Evolutionary conservation across 768 basidiomycete species (phyloP).

Genomic region (Scleroderma citrinum): DNA sequence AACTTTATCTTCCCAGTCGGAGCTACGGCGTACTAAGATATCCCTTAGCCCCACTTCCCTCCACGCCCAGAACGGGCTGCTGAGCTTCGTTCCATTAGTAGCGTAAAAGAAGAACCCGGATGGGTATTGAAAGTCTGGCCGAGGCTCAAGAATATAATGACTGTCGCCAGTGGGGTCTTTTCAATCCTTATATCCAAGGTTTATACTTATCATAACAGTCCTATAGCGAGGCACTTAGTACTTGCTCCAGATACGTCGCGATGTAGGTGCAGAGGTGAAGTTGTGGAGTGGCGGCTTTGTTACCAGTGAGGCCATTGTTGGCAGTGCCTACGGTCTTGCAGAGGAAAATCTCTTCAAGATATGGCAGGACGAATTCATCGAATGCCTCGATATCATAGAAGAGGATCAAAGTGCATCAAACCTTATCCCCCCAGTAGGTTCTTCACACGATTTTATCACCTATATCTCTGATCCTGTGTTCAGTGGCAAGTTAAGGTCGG

Average conservation of each 20-base stretch:
- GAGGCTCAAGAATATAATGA: constrained; percentile 10
- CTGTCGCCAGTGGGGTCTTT: constrained; percentile 15
- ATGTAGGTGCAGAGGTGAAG: constrained; percentile 11
- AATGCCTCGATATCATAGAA: constrained; percentile 12
- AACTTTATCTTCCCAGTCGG: background rate
- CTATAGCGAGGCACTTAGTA: background rate
- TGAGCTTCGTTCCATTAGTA: constrained; percentile 11
- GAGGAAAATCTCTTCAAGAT: constrained; percentile 14
- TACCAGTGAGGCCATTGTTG: constrained; percentile 14
- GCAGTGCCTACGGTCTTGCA: constrained; percentile 4
- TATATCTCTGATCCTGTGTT: background rate
- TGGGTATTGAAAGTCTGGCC: constrained; percentile 15
- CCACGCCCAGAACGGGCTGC: constrained; percentile 11
- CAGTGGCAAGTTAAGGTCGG: constrained; percentile 14
- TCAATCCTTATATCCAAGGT: constrained; percentile 10
- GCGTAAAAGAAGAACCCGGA: constrained; percentile 5
- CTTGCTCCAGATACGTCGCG: constrained; percentile 6
- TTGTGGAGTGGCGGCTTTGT: constrained; percentile 13
- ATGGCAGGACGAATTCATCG: constrained; percentile 11
- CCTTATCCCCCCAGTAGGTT: constrained; percentile 10
- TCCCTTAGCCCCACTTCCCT: constrained; percentile 8
- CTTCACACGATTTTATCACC: background rate
- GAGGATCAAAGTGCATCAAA: constrained; percentile 9
- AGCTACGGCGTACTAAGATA: background rate
- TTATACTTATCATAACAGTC: background rate